phyloP scores from a whole-genome alignment of 2,329 filamentous ascomycete genomes.

The Mariannaea elegans region DNA sequence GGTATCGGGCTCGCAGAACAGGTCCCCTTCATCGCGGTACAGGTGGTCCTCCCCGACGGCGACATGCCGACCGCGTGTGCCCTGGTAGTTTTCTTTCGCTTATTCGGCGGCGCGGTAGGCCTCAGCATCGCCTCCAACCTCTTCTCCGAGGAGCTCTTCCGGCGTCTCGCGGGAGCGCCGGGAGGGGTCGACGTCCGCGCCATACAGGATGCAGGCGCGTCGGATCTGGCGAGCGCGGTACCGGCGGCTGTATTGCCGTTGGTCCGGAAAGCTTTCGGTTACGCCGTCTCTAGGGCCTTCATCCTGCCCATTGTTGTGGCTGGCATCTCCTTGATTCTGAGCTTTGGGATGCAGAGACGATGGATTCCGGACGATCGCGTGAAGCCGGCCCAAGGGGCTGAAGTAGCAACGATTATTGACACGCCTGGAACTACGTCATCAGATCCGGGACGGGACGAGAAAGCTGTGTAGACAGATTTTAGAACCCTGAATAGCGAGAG shows the following conservation, averaged over 20 bases:
- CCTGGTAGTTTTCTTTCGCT: conserved; percentile 54
- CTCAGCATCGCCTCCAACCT: conserved; percentile 33
- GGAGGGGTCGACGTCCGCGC: conserved; percentile 12
- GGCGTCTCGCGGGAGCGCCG: conserved; percentile 13
- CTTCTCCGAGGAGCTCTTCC: conserved; percentile 26
- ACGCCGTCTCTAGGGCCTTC: conserved; percentile 20
- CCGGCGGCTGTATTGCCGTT: conserved; percentile 5
- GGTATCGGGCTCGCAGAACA: conserved; percentile 55
- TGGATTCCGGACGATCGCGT: conserved; percentile 26
- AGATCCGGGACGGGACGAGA: conserved; percentile 1
- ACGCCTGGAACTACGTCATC: neutral
- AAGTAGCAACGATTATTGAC: neutral
- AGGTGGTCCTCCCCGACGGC: conserved; percentile 50
- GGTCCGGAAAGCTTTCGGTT: conserved; percentile 28
- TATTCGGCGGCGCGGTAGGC: conserved; percentile 49
- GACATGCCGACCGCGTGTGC: conserved; percentile 56
- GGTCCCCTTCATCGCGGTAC: conserved; percentile 52
- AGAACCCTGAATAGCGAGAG: neutral
- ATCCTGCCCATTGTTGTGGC: conserved; percentile 23
- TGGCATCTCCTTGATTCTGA: conserved; percentile 16
- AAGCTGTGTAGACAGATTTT: conserved; percentile 4
- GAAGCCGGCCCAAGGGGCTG: conserved; percentile 2
- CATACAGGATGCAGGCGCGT: conserved; percentile 27
- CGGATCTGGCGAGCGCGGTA: conserved; percentile 25
- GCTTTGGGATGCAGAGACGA: conserved; percentile 24